Evolutionary conservation across 306 rosid genomes (phyloP), one percentile per base, ranked within the genome.

Genomic region (Mimosa bimucronata): DNA sequence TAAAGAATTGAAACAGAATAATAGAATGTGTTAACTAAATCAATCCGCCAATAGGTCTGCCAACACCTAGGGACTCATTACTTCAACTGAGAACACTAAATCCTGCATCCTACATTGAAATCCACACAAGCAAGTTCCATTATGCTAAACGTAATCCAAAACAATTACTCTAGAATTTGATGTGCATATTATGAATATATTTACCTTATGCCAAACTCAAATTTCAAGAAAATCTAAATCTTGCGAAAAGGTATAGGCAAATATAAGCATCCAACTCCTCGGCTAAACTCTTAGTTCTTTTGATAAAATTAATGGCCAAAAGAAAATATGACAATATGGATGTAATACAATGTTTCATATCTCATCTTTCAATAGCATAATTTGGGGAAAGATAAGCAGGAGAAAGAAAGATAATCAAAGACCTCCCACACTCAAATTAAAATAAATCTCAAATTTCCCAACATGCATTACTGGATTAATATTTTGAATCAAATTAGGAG

Each of bases 121-220:
- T 62, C 16, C 57, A 34, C 62, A 55, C 28, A 65, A 61, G 66
- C 19, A 65, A 61, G 67, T 28, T 61, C 55, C 82, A 77, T 21
- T 40, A 65, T 23, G 29, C 38, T 0, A 21, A 55, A 66, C 53
- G 21, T 26, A 4, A 66, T 66, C 76, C 26, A 25, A 73, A 57
- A 30, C 34, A 75, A 30, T 45, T 30, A 25, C 8, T 8, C 16
- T 44, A 67, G 28, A 16, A 68, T 34, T 31, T 14, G 21, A 74
- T 42, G 23, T 44, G 66, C 31, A 42, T 44, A 75, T 12, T 7
- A 71, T 30, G 69, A 18, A 52, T 19, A 52, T 52, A 52, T 52
- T 19, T 52, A 52, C n/a, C 25, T 52, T 23, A 52, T 52, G 60
- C 65, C 65, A 52, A 73, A n/a, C 62, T 67, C 40, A 74, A n/a